Conservation (phyloP, 257 asterid species). For the Coffea canephora region DNA sequence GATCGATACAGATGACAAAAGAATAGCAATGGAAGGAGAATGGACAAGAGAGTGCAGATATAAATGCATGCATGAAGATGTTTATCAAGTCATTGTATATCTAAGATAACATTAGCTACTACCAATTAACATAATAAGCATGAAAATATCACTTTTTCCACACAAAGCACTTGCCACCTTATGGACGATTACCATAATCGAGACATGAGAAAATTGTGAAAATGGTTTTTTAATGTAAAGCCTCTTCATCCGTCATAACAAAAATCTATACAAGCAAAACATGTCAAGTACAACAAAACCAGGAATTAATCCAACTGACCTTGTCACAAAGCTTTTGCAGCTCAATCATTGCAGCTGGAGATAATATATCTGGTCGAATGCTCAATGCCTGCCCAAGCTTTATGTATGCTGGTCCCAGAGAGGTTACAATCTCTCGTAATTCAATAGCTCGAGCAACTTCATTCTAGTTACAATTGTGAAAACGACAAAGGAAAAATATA, state of each 20-base stretch:
- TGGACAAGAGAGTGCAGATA: background rate
- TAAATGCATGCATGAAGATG: background rate
- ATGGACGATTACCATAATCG: background rate
- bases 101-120: background rate
- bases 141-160: background rate
- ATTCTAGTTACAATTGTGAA: constrained; percentile 46
- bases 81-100: background rate
- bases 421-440: constrained; percentile 92
- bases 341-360: constrained; percentile 91
- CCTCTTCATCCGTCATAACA: background rate
- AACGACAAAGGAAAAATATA: constrained; percentile 11
- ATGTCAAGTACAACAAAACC: background rate
- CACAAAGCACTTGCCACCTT: background rate
- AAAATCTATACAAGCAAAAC: background rate
- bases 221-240: background rate
- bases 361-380: constrained; percentile 92
- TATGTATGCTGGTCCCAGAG: constrained; percentile 98
- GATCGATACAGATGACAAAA: background rate
- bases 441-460: constrained; percentile 98
- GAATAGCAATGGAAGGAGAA: background rate
- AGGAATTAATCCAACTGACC: constrained; percentile 34
- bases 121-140: background rate
- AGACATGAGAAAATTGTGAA: background rate
- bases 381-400: constrained; percentile 99
- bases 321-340: constrained; percentile 99